Percentiles rank a stretch among this genome's conserved stretches.
These are phyloP conservation scores for Phyllosticta capitalensis DNA, from an alignment of 2,329 filamentous ascomycete species.

Conservation along the genomic window DNA sequence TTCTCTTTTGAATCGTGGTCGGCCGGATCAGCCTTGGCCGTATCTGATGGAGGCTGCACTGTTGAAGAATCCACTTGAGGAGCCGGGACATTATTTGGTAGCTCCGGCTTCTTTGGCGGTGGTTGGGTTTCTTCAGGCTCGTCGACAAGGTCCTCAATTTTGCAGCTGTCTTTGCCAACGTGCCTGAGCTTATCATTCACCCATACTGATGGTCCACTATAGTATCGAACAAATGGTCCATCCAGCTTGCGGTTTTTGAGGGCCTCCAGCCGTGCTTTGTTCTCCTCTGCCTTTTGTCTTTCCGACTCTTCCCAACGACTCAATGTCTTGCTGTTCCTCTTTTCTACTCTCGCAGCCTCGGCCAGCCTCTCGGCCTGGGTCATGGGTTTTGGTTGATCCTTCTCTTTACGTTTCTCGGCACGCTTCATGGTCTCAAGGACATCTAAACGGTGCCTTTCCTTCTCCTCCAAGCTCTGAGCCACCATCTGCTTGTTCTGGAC, in stretches of 20 bases:
- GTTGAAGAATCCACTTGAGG: not conserved
- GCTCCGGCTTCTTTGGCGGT: not conserved
- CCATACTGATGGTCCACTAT: constrained; percentile 85
- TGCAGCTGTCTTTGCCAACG: constrained; percentile 44
- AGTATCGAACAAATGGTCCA: constrained; percentile 82
- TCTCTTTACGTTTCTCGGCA: constrained; percentile 55
- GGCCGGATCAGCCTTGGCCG: not conserved
- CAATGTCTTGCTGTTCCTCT: constrained; percentile 77
- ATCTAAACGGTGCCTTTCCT: constrained; percentile 60
- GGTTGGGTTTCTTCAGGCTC: constrained; percentile 12
- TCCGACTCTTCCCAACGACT: constrained; percentile 93
- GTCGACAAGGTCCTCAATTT: constrained; percentile 25
- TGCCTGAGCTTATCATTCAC: constrained; percentile 62
- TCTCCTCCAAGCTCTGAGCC: constrained; percentile 63
- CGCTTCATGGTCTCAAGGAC: constrained; percentile 57
- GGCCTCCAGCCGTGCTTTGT: constrained; percentile 73
- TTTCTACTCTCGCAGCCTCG: constrained; percentile 75
- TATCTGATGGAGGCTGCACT: not conserved
- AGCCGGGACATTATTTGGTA: not conserved
- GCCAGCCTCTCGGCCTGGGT: constrained; percentile 78
- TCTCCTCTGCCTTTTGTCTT: constrained; percentile 75
- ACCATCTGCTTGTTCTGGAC: constrained; percentile 48
- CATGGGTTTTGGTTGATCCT: constrained; percentile 67
- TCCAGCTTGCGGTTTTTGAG: constrained; percentile 78
- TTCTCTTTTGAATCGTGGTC: not conserved